A percentile compares a stretch with the other conserved stretches of the same genome.
These are phyloP conservation scores for Epichloe glyceriae DNA, from an alignment of 2,329 filamentous ascomycete species.

Conservation along the genomic window DNA sequence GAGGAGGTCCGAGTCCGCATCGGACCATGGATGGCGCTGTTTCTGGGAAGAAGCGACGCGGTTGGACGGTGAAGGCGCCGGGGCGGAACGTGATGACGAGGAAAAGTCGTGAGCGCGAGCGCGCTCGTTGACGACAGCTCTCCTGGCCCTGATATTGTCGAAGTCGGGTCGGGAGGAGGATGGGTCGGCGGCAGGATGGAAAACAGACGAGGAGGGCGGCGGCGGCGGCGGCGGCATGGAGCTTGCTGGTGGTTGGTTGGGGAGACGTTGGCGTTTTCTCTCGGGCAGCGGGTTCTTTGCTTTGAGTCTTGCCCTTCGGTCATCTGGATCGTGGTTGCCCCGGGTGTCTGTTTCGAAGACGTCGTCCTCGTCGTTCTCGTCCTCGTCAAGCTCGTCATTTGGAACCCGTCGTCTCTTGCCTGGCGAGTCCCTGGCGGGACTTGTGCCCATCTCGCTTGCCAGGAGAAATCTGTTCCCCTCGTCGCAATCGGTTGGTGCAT, in stretches of 20 bases:
- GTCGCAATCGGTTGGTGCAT: background rate
- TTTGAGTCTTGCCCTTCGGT: slow-evolving; percentile 9
- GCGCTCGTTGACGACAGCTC: background rate
- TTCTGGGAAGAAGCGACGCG: slow-evolving; percentile 3
- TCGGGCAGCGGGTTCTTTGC: slow-evolving; percentile 1
- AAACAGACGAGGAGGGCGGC: slow-evolving; percentile 8
- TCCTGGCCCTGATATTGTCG: background rate
- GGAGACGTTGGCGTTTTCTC: background rate
- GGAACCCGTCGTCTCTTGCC: background rate
- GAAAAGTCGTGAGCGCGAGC: background rate
- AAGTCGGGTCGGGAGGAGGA: background rate
- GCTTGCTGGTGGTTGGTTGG: slow-evolving; percentile 6
- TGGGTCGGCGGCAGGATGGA: background rate
- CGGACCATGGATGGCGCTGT: slow-evolving; percentile 28
- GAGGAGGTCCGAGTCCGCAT: slow-evolving; percentile 27
- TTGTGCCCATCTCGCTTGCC: background rate
- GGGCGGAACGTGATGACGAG: background rate
- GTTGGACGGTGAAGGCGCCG: background rate
- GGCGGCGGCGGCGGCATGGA: slow-evolving; percentile 10
- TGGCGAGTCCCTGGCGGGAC: background rate
- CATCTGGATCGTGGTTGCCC: slow-evolving; percentile 11
- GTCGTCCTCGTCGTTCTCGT: slow-evolving; percentile 12
- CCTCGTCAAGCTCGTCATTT: background rate
- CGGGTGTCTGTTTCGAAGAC: slow-evolving; percentile 18
- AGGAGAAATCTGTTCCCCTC: background rate